phyloP scores from a whole-genome alignment of 148 eudicot genomes.

The Arctostaphylos glauca region DNA sequence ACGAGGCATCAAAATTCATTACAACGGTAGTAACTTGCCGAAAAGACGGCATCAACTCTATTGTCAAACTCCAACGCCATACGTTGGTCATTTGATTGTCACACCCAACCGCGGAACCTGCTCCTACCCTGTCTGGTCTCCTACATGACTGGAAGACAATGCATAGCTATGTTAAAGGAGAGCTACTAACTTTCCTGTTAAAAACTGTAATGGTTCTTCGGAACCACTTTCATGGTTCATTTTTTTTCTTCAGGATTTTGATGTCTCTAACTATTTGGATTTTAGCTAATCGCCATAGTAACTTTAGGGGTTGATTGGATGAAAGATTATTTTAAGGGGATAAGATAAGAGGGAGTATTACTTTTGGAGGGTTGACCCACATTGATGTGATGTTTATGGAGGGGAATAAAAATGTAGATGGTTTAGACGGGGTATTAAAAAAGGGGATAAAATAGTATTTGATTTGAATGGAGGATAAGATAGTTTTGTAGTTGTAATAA shows the following conservation, averaged over 20 bases:
- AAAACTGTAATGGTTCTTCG: constrained; percentile 5
- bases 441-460: too few relatives aligned
- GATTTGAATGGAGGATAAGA: too few relatives aligned
- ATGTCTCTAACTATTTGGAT: not conserved
- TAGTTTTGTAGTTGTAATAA: too few relatives aligned
- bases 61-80: not conserved
- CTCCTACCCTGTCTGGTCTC: not conserved
- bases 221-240: not conserved
- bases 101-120: not conserved
- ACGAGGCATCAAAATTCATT: not conserved
- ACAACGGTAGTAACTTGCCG: not conserved
- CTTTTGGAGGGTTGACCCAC: too few relatives aligned
- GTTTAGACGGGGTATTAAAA: too few relatives aligned
- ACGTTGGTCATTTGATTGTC: not conserved
- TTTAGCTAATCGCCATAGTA: not conserved
- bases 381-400: too few relatives aligned
- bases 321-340: too few relatives aligned
- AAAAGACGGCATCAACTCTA: not conserved
- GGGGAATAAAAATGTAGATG: too few relatives aligned
- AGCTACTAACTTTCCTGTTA: not conserved
- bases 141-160: not conserved
- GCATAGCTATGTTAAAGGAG: not conserved
- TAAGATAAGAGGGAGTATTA: too few relatives aligned
- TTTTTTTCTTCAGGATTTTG: not conserved
- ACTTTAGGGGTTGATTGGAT: not conserved